Conservation (phyloP, 495 filamentous ascomycete species). For the Tuber umbilicatum region DNA sequence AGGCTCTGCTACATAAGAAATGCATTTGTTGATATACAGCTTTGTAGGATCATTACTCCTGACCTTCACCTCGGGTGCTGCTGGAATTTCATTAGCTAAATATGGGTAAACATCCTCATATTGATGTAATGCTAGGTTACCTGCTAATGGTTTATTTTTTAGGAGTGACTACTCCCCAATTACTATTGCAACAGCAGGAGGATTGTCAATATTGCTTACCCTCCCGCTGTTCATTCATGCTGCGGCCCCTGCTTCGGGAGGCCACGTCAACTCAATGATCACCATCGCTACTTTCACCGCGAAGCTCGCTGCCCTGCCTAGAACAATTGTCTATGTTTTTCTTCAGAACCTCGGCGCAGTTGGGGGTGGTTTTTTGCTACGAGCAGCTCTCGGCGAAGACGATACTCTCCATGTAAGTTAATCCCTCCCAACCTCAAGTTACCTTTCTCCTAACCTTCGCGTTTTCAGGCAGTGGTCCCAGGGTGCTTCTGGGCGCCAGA, state of each 20-base stretch:
- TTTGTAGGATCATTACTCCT: conserved; percentile 4
- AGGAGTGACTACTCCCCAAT: conserved; percentile 4
- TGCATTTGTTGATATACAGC: neutral
- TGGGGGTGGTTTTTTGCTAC: conserved; percentile 5
- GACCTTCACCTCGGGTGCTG: conserved; percentile 14
- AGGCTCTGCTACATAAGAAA: neutral
- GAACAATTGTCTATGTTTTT: conserved; percentile 8
- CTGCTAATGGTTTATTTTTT: neutral
- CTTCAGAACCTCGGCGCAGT: conserved; percentile 6
- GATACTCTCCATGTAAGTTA: neutral
- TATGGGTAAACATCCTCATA: conserved; percentile 5
- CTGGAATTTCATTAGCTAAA: conserved; percentile 6
- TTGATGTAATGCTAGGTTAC: neutral
- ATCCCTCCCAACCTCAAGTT: neutral
- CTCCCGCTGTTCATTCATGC: conserved; percentile 20
- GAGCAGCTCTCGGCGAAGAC: conserved; percentile 1
- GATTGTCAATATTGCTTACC: neutral
- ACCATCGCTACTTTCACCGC: conserved; percentile 18
- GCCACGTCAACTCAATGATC: conserved; percentile 23
- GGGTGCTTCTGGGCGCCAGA: conserved; percentile 19
- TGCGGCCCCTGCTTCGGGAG: conserved; percentile 16
- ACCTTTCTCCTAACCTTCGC: neutral
- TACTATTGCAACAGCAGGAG: conserved; percentile 5
- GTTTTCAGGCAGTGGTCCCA: conserved; percentile 13
- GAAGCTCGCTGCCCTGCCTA: conserved; percentile 4